A percentile compares a stretch with the other conserved stretches of the same genome.
Evolutionary conservation across 2,329 filamentous ascomycete species (phyloP).

Genomic region (Rutstroemia sydowiana): DNA sequence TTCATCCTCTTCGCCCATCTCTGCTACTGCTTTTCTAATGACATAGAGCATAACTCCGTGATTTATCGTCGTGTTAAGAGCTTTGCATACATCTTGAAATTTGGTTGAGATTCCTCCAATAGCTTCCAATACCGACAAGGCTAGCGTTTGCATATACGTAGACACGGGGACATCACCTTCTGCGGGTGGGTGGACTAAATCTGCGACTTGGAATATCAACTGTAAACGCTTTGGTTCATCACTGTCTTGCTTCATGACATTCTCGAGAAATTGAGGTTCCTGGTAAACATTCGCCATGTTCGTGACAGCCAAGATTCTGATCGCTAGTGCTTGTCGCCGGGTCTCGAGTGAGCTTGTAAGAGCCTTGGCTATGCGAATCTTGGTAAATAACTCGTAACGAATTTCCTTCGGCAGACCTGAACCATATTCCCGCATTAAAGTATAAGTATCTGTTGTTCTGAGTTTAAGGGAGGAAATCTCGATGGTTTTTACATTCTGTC

Average conservation of each 20-base stretch:
- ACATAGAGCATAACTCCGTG: constrained; percentile 93
- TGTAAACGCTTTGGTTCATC: constrained; percentile 87
- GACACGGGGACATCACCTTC: constrained; percentile 63
- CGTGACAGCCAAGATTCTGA: constrained; percentile 78
- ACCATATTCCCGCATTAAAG: constrained; percentile 49
- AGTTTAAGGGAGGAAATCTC: constrained; percentile 50
- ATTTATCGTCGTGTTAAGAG: constrained; percentile 92
- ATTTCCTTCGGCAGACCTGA: constrained; percentile 62
- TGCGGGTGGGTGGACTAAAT: constrained; percentile 77
- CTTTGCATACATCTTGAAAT: constrained; percentile 73
- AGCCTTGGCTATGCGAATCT: constrained; percentile 76
- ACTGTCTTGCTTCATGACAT: constrained; percentile 76
- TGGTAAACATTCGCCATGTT: constrained; percentile 86
- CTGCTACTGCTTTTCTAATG: constrained; percentile 80
- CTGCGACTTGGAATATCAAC: constrained; percentile 83
- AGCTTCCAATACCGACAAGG: constrained; percentile 76
- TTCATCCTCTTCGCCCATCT: constrained; percentile 59
- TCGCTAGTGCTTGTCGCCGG: constrained; percentile 68
- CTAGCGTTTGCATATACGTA: constrained; percentile 71
- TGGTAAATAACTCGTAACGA: constrained; percentile 79
- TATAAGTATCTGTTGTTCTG: constrained; percentile 44
- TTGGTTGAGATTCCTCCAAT: constrained; percentile 74
- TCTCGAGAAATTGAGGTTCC: constrained; percentile 77
- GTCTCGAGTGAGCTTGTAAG: constrained; percentile 57
- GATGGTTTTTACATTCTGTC: constrained; percentile 25